Evolutionary conservation across 768 basidiomycete species (phyloP).

Genomic region (Phlebiopsis gigantea): DNA sequence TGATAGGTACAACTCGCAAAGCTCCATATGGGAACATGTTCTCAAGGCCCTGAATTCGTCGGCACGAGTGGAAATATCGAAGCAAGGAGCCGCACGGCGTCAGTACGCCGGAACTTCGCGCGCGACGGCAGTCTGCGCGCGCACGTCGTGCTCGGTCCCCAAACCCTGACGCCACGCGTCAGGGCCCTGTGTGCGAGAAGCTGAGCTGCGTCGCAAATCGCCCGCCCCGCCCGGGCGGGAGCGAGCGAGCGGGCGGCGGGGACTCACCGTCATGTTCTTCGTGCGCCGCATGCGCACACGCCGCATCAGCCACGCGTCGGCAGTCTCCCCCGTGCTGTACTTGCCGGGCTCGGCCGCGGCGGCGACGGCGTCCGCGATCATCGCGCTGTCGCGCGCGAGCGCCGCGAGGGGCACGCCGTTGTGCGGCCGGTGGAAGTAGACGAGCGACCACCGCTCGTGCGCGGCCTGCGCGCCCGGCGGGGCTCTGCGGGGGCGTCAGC

Average conservation of each 20-base stretch:
- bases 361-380: slow-evolving; percentile 40
- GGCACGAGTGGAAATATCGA: too few relatives aligned
- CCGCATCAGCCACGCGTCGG: slow-evolving; percentile 36
- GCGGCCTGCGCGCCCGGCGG: slow-evolving; percentile 53
- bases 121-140: background rate
- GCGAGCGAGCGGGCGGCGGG: too few relatives aligned
- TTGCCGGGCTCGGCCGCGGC: slow-evolving; percentile 28
- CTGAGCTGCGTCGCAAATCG: background rate
- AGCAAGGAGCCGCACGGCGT: too few relatives aligned
- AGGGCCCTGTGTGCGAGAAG: background rate
- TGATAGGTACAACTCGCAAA: background rate
- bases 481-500: slow-evolving; percentile 22
- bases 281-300: slow-evolving; percentile 34
- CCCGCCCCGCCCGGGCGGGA: background rate
- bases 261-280: slow-evolving; percentile 32
- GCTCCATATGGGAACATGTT: too few relatives aligned
- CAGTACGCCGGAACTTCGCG: background rate
- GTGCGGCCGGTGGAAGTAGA: slow-evolving; percentile 61
- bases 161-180: slow-evolving; percentile 4
- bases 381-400: slow-evolving; percentile 42
- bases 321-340: slow-evolving; percentile 30
- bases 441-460: slow-evolving; percentile 57
- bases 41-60: too few relatives aligned
- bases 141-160: slow-evolving; percentile 1
- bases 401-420: slow-evolving; percentile 46